Base-by-base conservation (phyloP, 495 filamentous ascomycete genomes). In the Bryoglossum gracile region DNA sequence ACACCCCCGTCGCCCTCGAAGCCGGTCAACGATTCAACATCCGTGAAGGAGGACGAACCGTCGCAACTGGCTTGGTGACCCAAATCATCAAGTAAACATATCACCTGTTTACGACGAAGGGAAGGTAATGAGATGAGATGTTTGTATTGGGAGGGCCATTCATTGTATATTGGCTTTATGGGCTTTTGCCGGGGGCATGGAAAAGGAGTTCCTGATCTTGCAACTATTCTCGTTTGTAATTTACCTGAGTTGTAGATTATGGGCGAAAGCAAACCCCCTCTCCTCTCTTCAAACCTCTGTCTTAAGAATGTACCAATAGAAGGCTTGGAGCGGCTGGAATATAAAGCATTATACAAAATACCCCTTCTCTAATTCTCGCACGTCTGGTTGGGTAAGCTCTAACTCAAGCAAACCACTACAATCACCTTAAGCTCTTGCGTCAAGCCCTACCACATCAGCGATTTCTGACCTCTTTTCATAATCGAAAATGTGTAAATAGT, bases 21-120 rank as follows among this genome's bases (percentile, higher is more conserved):
- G 67, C 75, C 43, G 90, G 91, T 54, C 85, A 92, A 75, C 83
- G 92, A 45, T 88, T 97, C 75, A 98, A 95, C 76, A 78, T 98
- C 63, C 85, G 92, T 65, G 92, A 98, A 72, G 92, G 89, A 70
- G 89, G 91, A 54, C 78, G 87, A 53, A 96, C 89, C 38, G 89
- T 95, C 44, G 89, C 88, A 49, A 96, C 90, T 60, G 90, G 90
- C 65, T 67, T 96, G 51, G 79, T 96, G 53, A 96, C 90, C 58
- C 78, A 83, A 62, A 85, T 96, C 63, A 54, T 95, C 43, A 71
- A 83, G 60, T 86, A 80, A 75, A 45, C 3, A n/a, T 22, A 13
- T 25, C 11, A 30, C 5, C 16, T 8, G 8, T 17, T 17, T 14
- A 32, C 11, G n/a, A n/a, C 3, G n/a, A 4, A 40, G 23, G 37